Evolutionary conservation across 2,329 filamentous ascomycete genomes (phyloP), one percentile per base, ranked within the genome.

Genomic region (Fusarium anthophilum): DNA sequence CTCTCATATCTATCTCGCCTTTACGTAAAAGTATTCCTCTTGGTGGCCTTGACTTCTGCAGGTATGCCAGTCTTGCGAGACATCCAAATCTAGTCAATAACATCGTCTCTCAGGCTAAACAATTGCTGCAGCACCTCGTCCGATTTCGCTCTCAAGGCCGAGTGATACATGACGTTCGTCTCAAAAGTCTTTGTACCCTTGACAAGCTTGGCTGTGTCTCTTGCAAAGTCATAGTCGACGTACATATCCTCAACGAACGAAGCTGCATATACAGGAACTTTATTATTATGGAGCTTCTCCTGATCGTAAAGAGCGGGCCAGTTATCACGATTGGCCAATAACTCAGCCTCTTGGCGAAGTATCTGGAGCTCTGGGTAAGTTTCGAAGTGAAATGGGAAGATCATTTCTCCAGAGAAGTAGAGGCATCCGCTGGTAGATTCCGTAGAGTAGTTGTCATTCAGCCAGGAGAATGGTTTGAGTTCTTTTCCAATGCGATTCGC

Each of bases 191-290:
- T 95, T 80, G 90, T 92, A 2, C 91, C 91, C 80, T 90, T 92
- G 80, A 98, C 93, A 78, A 91, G 89, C 45, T 84, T 84, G 15
- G 94, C 94, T 22, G 94, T 97, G 76, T 93, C 90, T 76, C 89
- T 87, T 14, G 93, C 92, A 62, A 95, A 84, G 12, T 90, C 90
- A 75, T 90, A 93, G 79, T 97, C 93, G 37, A 98, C 95, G 78
- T 97, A 98, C 93, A 98, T 96, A 80, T 98, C 95, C 72, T 98
- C 92, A 9, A 94, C 81, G 76, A 93, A 98, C 5, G 91, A 92
- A 2, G 93, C 94, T 3, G 95, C 93, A 79, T 96, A 98, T 0
- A 97, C 91, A 0, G 96, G 95, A 0, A 98, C 94, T 66, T 91
- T 87, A 78, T 98, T 98, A 77, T 87, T 89, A 24, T 87, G 88